Evolutionary conservation across 768 basidiomycete genomes (phyloP).

Genomic region (Saitozyma podzolica): DNA sequence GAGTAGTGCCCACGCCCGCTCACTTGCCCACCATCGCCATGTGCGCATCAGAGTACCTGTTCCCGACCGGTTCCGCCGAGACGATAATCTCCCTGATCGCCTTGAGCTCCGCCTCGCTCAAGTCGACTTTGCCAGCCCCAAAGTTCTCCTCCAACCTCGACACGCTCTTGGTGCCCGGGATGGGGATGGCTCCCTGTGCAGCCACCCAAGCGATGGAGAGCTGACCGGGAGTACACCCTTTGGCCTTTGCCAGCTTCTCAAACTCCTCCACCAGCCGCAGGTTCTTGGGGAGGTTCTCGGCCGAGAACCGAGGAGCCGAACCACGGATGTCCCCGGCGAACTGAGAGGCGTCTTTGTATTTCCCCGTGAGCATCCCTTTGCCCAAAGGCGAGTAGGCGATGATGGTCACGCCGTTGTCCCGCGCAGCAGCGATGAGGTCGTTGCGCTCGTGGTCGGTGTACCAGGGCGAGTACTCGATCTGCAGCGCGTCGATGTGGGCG

Average conservation of each 20-base stretch:
- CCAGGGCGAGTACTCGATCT: conserved; percentile 48
- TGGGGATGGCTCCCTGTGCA: conserved; percentile 43
- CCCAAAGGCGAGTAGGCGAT: conserved; percentile 55
- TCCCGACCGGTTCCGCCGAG: conserved; percentile 6
- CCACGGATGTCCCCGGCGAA: conserved; percentile 6
- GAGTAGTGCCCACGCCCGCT: no score
- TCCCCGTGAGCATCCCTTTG: conserved; percentile 52
- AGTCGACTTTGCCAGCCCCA: conserved; percentile 23
- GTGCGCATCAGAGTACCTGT: conserved; percentile 5
- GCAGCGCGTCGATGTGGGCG: conserved; percentile 41
- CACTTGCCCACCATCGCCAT: conserved; percentile 7
- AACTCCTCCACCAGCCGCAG: conserved; percentile 49
- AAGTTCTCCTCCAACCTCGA: conserved; percentile 44
- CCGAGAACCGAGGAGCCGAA: conserved; percentile 3
- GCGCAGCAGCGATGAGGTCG: conserved; percentile 45
- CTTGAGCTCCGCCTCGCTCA: conserved; percentile 37
- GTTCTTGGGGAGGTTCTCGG: conserved; percentile 49
- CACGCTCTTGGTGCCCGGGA: conserved; percentile 29
- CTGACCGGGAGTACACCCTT: conserved; percentile 49
- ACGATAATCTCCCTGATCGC: conserved; percentile 45
- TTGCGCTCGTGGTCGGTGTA: conserved; percentile 38
- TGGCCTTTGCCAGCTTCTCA: conserved; percentile 41
- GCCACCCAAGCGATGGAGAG: conserved; percentile 52
- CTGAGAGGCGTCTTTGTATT: conserved; percentile 16
- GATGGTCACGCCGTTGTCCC: conserved; percentile 55